Conservation (phyloP, 202 grass and related monocot genomes). For the Digitaria exilis region DNA sequence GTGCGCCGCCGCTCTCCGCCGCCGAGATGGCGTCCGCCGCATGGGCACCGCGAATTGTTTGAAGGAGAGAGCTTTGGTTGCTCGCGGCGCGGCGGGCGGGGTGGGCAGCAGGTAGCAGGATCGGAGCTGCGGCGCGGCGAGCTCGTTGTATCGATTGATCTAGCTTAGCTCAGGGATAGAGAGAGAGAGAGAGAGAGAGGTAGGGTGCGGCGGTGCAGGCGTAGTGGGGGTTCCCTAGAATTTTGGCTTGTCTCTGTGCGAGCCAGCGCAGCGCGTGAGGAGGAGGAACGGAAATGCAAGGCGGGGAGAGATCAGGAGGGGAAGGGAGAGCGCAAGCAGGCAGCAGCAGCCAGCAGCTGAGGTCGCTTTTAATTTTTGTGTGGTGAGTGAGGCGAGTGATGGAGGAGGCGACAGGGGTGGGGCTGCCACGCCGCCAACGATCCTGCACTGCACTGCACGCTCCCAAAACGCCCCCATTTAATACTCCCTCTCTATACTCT, state of each 20-base stretch:
- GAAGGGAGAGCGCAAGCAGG: neutral
- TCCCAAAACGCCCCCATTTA: slow-evolving; percentile 28
- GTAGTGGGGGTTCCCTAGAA: slow-evolving; percentile 27
- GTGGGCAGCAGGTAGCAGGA: neutral
- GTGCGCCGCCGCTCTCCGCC: neutral
- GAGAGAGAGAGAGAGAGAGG: neutral
- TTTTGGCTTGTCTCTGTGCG: slow-evolving; percentile 51
- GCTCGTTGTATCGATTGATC: slow-evolving; percentile 20
- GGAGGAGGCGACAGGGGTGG: slow-evolving; percentile 40
- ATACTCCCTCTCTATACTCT: slow-evolving; percentile 18
- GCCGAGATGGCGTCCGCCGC: neutral
- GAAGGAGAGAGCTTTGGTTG: no score
- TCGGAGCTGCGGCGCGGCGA: neutral
- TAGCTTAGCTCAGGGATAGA: slow-evolving; percentile 4
- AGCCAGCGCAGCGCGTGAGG: neutral
- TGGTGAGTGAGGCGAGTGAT: slow-evolving; percentile 37
- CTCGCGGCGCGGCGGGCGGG: no score
- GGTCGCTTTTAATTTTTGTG: slow-evolving; percentile 37
- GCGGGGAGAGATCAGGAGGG: neutral
- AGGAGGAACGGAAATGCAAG: neutral
- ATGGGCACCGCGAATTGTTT: slow-evolving; percentile 23
- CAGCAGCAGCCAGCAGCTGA: neutral
- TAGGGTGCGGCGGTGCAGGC: slow-evolving; percentile 14
- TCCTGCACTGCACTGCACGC: slow-evolving; percentile 51
- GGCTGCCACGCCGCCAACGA: slow-evolving; percentile 74